Base-by-base conservation (phyloP, 306 rosid species). In the Cucumis melo region DNA sequence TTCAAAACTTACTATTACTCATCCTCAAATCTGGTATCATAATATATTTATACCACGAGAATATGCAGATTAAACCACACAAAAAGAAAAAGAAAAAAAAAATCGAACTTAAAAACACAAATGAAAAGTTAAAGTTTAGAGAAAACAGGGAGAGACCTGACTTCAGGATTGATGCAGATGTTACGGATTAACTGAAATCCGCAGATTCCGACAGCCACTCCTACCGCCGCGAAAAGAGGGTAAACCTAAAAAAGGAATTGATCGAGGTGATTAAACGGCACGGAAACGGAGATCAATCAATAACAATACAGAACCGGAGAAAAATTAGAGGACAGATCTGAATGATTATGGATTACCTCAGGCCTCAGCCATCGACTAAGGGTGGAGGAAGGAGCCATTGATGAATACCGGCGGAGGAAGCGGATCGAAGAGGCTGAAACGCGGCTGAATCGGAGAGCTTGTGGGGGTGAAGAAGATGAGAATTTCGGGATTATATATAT, bases 111-210 rank as follows among this genome's bases (percentile, higher is more conserved):
- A 39, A 73, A 46, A 32, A 10, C 6, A n/a, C 15, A 16, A 29
- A 67, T 6, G 72, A 29, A 56, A 42, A 29, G 32, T 27, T 2
- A n/a, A 16, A 17, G 5, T 6, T 6, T 8, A 8, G 75, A 20
- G 38, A 63, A 19, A 41, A 78, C 42, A 60, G 48, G 81, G 32
- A 56, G 7, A 17, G 42, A 93, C 99, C 97, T 94, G 87, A 94
- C 99, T 90, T 92, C 99, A 74, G 99, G 99, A 78, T 94, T 94
- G 89, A 90, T 88, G 77, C 81, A 76, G 83, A 94, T 78, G 50
- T 94, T 86, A 39, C 99, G 97, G 78, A 82, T 85, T 72, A 94
- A 60, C 80, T 82, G 86, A 11, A 94, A 80, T 0, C 91, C 96
- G 57, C 99, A 94, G 81, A 94, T 94, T 74, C 96, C 99, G 11